Conservation (phyloP, 106 monocot species). For the Triglochin maritima region DNA sequence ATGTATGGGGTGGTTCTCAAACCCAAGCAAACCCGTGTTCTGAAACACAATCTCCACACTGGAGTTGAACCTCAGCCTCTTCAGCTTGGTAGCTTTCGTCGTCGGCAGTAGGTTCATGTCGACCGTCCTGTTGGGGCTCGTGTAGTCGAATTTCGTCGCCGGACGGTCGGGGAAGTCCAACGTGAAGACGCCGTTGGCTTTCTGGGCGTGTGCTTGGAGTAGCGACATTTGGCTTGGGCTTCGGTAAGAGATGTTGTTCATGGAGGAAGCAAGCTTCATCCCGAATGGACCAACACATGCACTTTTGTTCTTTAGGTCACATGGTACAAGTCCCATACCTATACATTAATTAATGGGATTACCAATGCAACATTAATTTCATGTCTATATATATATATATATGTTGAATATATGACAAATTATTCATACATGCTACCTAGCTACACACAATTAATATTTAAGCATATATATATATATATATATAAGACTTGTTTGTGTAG, state of each 20-base stretch:
- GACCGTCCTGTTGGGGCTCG: not conserved
- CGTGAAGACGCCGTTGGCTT: conserved; percentile 13
- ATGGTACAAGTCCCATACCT: conserved; percentile 38
- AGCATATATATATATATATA: no score
- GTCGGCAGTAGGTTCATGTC: conserved; percentile 2
- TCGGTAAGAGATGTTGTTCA: conserved; percentile 28
- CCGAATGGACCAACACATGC: not conserved
- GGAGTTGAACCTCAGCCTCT: conserved; percentile 20
- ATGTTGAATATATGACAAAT: no score
- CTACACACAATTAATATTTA: no score
- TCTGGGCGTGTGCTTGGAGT: conserved; percentile 11
- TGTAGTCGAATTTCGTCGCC: conserved; percentile 19
- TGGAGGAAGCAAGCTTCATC: conserved; percentile 1
- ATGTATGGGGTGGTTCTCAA: conserved; percentile 30
- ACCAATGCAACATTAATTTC: no score
- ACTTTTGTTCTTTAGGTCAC: conserved; percentile 1
- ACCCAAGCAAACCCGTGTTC: conserved; percentile 17
- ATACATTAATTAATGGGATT: no score
- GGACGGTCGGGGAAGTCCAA: conserved; percentile 18
- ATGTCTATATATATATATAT: no score
- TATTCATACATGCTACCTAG: no score
- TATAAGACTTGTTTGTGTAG: no score
- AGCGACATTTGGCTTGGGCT: conserved; percentile 7
- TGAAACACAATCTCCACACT: conserved; percentile 26
- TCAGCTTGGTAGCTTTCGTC: conserved; percentile 13